Percentiles rank a stretch among this genome's conserved stretches.
These are phyloP conservation scores for Sporormia fimetaria DNA, from an alignment of 495 filamentous ascomycete species.

Conservation along the genomic window DNA sequence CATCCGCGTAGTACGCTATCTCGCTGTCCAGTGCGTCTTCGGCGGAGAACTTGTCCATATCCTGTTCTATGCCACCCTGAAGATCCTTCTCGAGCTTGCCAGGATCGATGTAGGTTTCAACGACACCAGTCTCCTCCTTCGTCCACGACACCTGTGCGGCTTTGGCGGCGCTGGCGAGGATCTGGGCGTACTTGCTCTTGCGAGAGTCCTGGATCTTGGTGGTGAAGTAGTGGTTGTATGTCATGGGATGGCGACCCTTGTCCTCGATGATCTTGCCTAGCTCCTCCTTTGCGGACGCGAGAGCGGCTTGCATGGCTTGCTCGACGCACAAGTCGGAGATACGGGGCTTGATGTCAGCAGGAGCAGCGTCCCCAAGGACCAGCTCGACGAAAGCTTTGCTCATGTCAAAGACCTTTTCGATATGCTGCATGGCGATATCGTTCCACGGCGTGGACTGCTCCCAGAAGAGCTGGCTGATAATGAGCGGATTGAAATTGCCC, in stretches of 20 bases:
- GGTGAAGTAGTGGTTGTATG: conserved; percentile 29
- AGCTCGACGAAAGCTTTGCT: conserved; percentile 22
- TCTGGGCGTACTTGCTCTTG: conserved; percentile 6
- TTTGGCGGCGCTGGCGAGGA: conserved; percentile 5
- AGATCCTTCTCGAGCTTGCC: not conserved
- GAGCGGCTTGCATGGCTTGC: not conserved
- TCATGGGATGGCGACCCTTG: conserved; percentile 22
- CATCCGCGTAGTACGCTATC: conserved; percentile 25
- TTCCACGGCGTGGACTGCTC: conserved; percentile 23
- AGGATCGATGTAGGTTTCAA: not conserved
- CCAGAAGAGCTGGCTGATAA: conserved; percentile 26
- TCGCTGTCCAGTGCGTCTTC: conserved; percentile 23
- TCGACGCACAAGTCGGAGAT: conserved; percentile 15
- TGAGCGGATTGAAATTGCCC: conserved; percentile 24
- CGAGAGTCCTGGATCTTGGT: conserved; percentile 19
- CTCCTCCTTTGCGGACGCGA: conserved; percentile 10
- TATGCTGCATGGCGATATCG: conserved; percentile 16
- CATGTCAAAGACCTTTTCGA: conserved; percentile 17
- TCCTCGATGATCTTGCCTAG: conserved; percentile 19
- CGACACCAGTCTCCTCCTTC: not conserved
- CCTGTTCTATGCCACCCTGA: conserved; percentile 4
- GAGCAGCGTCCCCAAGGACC: conserved; percentile 11
- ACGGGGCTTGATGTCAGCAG: conserved; percentile 13
- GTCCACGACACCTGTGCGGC: not conserved
- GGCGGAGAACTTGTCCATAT: conserved; percentile 25